A percentile compares a stretch with the other conserved stretches of the same genome.
Conservation (phyloP, 345 rosid genomes). For the Salix arbutifolia region DNA sequence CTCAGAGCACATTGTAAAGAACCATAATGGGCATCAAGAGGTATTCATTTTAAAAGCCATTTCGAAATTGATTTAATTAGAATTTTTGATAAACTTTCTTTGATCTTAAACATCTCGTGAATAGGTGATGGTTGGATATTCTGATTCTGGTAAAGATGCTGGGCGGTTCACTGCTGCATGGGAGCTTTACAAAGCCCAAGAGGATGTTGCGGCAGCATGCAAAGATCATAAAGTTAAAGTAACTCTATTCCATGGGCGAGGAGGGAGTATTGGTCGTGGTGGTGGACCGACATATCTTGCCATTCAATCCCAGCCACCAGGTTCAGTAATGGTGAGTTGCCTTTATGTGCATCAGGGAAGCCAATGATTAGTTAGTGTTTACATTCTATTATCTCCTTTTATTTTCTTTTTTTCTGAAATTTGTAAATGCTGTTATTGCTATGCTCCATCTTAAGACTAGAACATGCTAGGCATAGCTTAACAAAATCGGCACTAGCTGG, state of each 20-base stretch:
- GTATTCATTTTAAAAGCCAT: conserved; percentile 26
- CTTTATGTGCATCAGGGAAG: background rate
- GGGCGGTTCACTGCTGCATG: conserved; percentile 99
- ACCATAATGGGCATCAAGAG: conserved; percentile 92
- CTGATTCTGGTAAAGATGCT: conserved; percentile 98
- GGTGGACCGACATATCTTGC: conserved; percentile 98
- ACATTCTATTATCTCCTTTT: background rate
- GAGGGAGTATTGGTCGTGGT: conserved; percentile 97
- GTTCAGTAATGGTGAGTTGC: conserved; percentile 86
- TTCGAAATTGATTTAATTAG: conserved; percentile 1
- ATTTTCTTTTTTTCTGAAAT: background rate
- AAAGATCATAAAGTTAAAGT: conserved; percentile 82
- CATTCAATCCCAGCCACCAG: conserved; percentile 97
- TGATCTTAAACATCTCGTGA: conserved; percentile 14
- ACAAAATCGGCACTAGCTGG: too few species aligned
- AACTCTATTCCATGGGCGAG: conserved; percentile 95
- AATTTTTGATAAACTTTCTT: background rate
- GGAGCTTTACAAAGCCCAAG: conserved; percentile 99
- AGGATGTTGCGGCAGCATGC: conserved; percentile 94
- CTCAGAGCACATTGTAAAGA: conserved; percentile 64
- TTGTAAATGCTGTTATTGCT: background rate
- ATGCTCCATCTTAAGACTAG: background rate
- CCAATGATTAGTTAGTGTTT: background rate
- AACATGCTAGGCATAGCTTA: background rate
- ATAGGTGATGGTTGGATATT: conserved; percentile 98